Evolutionary conservation across 257 asterid species (phyloP).

Genomic region (Scutellaria barbata): DNA sequence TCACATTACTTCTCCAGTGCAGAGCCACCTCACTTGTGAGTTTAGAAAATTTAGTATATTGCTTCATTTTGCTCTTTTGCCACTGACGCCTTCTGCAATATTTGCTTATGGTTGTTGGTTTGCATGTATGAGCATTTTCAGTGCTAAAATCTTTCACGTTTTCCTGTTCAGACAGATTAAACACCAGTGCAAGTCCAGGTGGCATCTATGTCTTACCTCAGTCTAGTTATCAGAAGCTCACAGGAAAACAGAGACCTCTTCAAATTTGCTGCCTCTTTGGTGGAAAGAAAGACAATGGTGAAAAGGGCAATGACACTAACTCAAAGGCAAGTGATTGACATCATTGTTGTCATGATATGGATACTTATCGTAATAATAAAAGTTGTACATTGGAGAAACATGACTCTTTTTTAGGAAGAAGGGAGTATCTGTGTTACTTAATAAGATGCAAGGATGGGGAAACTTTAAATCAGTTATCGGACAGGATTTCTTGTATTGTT

Average conservation of each 20-base stretch:
- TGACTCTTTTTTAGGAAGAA: too few species aligned
- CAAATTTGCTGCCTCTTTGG: conserved; percentile 55
- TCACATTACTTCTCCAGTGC: neutral
- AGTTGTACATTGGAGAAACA: too few species aligned
- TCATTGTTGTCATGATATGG: neutral
- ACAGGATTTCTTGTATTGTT: neutral
- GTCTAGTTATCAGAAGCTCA: conserved; percentile 32
- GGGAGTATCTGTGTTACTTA: neutral
- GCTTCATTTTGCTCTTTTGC: neutral
- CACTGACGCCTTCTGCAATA: neutral
- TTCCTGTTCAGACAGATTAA: conserved; percentile 39
- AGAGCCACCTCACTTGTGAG: neutral
- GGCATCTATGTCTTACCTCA: conserved; percentile 25
- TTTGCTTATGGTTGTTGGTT: conserved; percentile 6
- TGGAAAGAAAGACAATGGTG: conserved; percentile 60
- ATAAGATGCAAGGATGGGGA: neutral
- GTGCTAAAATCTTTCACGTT: neutral
- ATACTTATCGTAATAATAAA: neutral
- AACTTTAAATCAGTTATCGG: neutral
- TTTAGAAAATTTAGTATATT: conserved; percentile 10
- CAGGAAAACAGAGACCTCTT: conserved; percentile 31
- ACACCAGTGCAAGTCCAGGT: conserved; percentile 22
- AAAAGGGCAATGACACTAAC: conserved; percentile 52
- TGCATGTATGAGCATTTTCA: neutral
- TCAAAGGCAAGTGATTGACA: conserved; percentile 53